These are phyloP conservation scores for Phytophthora idaei DNA, from an alignment of 352 stramenopile genomes.

Conservation along the genomic window DNA sequence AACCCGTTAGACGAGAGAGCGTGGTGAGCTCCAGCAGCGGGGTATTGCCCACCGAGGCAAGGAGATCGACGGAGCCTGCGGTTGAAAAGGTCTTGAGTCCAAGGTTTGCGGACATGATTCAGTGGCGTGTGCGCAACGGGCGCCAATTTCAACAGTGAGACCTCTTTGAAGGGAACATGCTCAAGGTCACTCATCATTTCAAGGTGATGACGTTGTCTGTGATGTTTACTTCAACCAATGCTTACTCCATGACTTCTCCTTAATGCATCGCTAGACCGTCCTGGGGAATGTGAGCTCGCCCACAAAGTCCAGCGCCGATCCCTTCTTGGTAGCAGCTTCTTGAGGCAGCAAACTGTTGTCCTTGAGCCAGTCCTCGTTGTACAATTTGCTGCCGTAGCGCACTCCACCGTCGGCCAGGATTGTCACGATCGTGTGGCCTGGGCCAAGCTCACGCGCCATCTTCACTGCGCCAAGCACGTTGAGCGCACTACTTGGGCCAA, in stretches of 20 bases:
- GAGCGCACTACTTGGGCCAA: conserved; percentile 81
- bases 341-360: conserved; percentile 54
- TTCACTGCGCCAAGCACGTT: conserved; percentile 87
- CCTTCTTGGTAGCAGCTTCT: conserved; percentile 17
- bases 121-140: not conserved
- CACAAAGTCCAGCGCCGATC: conserved; percentile 42
- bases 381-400: conserved; percentile 84
- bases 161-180: not conserved
- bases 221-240: too few species aligned
- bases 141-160: conserved; percentile 13
- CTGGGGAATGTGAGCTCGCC: conserved; percentile 27
- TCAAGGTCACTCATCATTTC: too few species aligned
- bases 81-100: not conserved
- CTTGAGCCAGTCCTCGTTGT: conserved; percentile 76
- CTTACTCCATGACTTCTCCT: too few species aligned
- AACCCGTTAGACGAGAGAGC: too few species aligned
- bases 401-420: conserved; percentile 84
- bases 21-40: too few species aligned
- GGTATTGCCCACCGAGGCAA: too few species aligned
- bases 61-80: too few species aligned
- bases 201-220: too few species aligned
- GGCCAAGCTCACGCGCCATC: conserved; percentile 70
- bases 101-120: not conserved
- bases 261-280: too few species aligned
- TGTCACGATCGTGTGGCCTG: conserved; percentile 77